Percentiles rank a stretch among this genome's conserved stretches.
These are phyloP conservation scores for Hyphochytrium catenoides DNA, from an alignment of 352 stramenopile species.

Conservation along the genomic window DNA sequence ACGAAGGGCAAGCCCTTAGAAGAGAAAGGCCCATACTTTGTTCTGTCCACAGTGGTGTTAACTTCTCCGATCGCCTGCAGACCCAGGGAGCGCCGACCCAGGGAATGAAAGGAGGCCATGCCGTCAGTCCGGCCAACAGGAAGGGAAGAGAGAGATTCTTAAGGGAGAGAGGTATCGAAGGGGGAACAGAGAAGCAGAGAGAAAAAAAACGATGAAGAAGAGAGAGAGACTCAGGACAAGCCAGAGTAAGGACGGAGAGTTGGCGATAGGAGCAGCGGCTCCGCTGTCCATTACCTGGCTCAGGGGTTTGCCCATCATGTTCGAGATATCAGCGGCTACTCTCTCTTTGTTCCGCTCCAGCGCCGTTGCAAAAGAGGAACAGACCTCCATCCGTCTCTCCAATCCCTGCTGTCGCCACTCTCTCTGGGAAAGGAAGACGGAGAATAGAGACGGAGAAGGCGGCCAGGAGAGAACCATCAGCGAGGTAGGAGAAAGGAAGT, in stretches of 20 bases:
- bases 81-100: too few species aligned
- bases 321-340: slow-evolving; percentile 42
- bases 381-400: slow-evolving; percentile 1
- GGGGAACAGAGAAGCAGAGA: background rate
- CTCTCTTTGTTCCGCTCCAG: slow-evolving; percentile 16
- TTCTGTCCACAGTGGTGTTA: slow-evolving; percentile 2
- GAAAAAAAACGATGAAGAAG: background rate
- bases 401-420: slow-evolving; percentile 2
- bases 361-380: background rate
- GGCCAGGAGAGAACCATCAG: too few species aligned
- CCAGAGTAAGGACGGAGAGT: slow-evolving; percentile 18
- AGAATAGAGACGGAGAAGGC: too few species aligned
- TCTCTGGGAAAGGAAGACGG: too few species aligned
- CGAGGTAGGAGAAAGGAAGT: too few species aligned
- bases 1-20: background rate
- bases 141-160: too few species aligned
- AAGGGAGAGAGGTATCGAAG: background rate
- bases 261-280: slow-evolving; percentile 33
- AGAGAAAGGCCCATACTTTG: slow-evolving; percentile 1
- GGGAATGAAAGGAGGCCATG: too few species aligned
- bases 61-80: slow-evolving; percentile 5
- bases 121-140: too few species aligned
- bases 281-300: slow-evolving; percentile 41
- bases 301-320: slow-evolving; percentile 56
- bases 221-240: background rate